These are phyloP conservation scores for Macrophomina tecta DNA, from an alignment of 2,329 filamentous ascomycete genomes.

Conservation along the genomic window DNA sequence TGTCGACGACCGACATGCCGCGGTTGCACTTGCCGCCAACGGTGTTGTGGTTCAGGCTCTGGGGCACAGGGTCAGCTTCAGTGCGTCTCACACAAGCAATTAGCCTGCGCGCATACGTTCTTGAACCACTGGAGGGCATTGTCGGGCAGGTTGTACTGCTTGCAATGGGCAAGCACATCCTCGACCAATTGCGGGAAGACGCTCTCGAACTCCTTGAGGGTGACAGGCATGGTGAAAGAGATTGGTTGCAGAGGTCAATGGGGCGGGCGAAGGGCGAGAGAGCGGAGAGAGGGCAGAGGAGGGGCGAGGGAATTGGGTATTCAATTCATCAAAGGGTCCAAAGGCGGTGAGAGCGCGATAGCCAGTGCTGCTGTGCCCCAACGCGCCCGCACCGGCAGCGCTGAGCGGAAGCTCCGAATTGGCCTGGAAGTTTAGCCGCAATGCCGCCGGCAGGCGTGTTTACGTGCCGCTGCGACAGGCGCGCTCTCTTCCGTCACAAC, in stretches of 20 bases:
- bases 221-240: slow-evolving; percentile 66
- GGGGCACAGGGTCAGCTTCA: slow-evolving; percentile 21
- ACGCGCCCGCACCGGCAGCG: neutral
- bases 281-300: neutral
- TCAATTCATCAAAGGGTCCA: slow-evolving; percentile 10
- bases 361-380: slow-evolving; percentile 3
- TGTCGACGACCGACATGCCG: slow-evolving; percentile 96
- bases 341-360: neutral
- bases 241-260: neutral
- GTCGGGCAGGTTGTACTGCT: slow-evolving; percentile 81
- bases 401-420: neutral
- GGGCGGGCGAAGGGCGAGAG: neutral
- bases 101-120: slow-evolving; percentile 59
- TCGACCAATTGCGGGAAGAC: slow-evolving; percentile 87
- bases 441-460: slow-evolving; percentile 15
- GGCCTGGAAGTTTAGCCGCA: neutral
- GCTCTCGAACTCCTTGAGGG: slow-evolving; percentile 84
- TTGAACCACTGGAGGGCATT: slow-evolving; percentile 86
- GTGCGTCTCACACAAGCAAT: slow-evolving; percentile 29
- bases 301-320: slow-evolving; percentile 2
- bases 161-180: slow-evolving; percentile 79
- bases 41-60: slow-evolving; percentile 86
- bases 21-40: slow-evolving; percentile 98
- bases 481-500: slow-evolving; percentile 9
- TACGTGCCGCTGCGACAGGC: slow-evolving; percentile 10